Evolutionary conservation across 2,329 filamentous ascomycete genomes (phyloP).

Genomic region (Epichloe hybrida): DNA sequence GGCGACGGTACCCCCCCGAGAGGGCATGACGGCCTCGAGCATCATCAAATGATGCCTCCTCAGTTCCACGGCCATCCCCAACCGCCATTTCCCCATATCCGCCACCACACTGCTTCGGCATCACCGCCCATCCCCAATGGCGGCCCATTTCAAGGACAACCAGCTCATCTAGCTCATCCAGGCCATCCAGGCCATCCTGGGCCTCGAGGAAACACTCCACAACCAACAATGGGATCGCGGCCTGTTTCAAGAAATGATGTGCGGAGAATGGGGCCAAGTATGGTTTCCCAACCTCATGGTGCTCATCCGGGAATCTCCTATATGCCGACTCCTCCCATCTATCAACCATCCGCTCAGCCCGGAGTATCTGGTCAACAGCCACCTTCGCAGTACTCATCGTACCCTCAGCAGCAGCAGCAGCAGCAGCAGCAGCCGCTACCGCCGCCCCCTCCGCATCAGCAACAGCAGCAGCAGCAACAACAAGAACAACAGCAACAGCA

Average conservation of each 20-base stretch:
- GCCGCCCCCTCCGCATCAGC: background rate
- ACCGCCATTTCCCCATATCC: constrained; percentile 63
- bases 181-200: constrained; percentile 23
- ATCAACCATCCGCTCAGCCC: constrained; percentile 34
- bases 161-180: constrained; percentile 21
- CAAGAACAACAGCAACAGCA: constrained; percentile 18
- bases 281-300: constrained; percentile 53
- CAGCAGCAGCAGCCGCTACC: constrained; percentile 21
- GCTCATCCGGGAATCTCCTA: constrained; percentile 56
- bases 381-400: constrained; percentile 26
- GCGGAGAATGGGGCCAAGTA: constrained; percentile 60
- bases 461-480: constrained; percentile 10
- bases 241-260: constrained; percentile 64
- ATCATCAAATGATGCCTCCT: constrained; percentile 52
- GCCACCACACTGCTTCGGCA: constrained; percentile 69
- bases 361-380: constrained; percentile 22
- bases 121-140: constrained; percentile 80
- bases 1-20: constrained; percentile 59
- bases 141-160: constrained; percentile 48
- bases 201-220: constrained; percentile 66
- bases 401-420: constrained; percentile 18
- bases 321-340: constrained; percentile 75
- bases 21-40: constrained; percentile 40
- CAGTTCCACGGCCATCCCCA: constrained; percentile 50
- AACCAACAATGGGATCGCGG: constrained; percentile 56